phyloP scores from a whole-genome alignment of 176 grass and related monocot species.

The Canna indica region DNA sequence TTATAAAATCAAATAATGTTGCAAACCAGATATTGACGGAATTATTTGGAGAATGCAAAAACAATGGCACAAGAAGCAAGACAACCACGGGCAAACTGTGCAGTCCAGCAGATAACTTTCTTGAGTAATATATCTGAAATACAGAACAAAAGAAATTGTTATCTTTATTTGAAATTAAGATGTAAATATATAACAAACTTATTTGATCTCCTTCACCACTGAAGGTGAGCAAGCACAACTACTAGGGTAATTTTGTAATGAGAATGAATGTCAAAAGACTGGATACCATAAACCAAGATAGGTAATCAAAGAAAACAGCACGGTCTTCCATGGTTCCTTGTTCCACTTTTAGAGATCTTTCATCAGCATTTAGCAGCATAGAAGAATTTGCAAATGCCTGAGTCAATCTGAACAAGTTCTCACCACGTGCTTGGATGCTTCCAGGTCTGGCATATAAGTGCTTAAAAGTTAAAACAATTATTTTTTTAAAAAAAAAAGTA shows the following conservation, averaged over 20 bases:
- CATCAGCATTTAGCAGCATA: constrained; percentile 40
- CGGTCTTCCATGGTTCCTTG: constrained; percentile 34
- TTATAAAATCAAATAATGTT: constrained; percentile 42
- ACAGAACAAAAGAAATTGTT: constrained; percentile 21
- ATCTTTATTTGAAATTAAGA: neutral
- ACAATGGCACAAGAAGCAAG: constrained; percentile 60
- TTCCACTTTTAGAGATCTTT: constrained; percentile 30
- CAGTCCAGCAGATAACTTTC: constrained; percentile 55
- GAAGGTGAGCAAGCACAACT: neutral
- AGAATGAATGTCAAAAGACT: constrained; percentile 20
- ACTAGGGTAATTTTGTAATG: neutral
- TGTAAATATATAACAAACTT: neutral
- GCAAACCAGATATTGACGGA: constrained; percentile 39
- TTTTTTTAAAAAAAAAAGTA: neutral
- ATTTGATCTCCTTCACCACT: neutral
- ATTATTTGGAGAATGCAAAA: constrained; percentile 50
- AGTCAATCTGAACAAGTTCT: constrained; percentile 78
- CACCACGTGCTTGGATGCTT: constrained; percentile 97
- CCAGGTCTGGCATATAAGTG: constrained; percentile 61
- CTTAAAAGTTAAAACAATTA: too few relatives aligned
- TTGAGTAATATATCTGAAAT: constrained; percentile 74
- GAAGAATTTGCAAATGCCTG: constrained; percentile 81
- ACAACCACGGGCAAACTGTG: constrained; percentile 61
- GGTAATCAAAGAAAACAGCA: constrained; percentile 85
- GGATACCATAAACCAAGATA: constrained; percentile 94